Conservation (phyloP, 805 yeast species). For the Lachancea lanzarotensis region DNA sequence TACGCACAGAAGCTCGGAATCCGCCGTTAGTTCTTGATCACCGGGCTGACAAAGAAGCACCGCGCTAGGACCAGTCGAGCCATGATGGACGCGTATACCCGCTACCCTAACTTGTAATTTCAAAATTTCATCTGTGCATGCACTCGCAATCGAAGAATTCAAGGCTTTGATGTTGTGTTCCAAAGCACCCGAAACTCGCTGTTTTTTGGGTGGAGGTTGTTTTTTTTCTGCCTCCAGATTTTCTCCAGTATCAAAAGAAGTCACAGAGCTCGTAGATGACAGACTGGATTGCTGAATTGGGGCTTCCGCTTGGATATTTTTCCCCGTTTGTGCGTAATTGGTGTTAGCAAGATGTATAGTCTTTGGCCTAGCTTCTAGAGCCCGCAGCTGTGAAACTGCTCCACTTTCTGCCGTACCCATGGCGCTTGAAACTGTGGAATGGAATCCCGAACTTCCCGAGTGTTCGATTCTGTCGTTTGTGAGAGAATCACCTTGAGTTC, state of each 20-base stretch:
- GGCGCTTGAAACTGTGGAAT: background rate
- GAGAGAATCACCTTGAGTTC: background rate
- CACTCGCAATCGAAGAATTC: background rate
- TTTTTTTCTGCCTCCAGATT: too few relatives aligned
- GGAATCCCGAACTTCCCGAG: background rate
- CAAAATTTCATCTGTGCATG: background rate
- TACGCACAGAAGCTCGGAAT: background rate
- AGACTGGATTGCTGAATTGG: too few relatives aligned
- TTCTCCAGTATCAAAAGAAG: too few relatives aligned
- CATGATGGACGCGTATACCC: conserved; percentile 1
- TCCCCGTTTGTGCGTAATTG: too few relatives aligned
- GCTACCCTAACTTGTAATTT: background rate
- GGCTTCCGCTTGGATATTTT: too few relatives aligned
- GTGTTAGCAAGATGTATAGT: background rate
- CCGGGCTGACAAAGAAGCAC: conserved; percentile 1
- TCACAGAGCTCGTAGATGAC: too few relatives aligned
- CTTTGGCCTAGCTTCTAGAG: background rate
- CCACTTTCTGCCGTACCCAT: background rate
- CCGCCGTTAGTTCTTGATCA: too few relatives aligned
- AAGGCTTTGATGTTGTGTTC: background rate
- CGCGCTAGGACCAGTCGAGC: background rate
- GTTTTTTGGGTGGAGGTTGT: background rate
- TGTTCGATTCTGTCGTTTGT: background rate
- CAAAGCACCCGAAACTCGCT: background rate
- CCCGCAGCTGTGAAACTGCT: background rate